Conservation (phyloP, 495 filamentous ascomycete species). For the Lasiosphaeris hirsuta region DNA sequence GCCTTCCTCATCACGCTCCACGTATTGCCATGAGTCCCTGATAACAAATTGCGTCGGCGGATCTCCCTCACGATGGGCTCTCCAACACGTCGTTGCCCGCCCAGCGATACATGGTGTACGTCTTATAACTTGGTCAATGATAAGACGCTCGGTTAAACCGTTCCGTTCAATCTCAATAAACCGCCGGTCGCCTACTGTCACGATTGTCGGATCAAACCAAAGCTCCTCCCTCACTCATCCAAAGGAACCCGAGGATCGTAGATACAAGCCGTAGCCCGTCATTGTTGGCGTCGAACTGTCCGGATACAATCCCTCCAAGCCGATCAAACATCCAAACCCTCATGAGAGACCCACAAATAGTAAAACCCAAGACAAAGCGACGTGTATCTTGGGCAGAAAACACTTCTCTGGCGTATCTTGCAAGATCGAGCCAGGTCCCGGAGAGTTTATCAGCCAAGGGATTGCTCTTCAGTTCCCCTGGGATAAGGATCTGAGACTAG, state of each 20-base stretch:
- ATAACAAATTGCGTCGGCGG: constrained; percentile 37
- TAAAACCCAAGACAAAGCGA: constrained; percentile 48
- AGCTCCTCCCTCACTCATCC: constrained; percentile 45
- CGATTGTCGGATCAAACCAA: constrained; percentile 47
- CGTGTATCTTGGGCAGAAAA: constrained; percentile 43
- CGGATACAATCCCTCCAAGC: constrained; percentile 44
- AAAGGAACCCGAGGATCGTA: constrained; percentile 46
- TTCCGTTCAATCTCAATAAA: constrained; percentile 36
- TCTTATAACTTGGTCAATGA: constrained; percentile 44
- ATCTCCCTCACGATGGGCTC: constrained; percentile 39
- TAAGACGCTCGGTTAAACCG: constrained; percentile 37
- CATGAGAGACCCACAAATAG: constrained; percentile 37
- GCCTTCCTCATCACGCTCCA: constrained; percentile 45
- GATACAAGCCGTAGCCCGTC: constrained; percentile 45
- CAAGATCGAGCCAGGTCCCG: constrained; percentile 40
- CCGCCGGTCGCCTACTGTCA: constrained; percentile 27
- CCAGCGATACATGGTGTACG: constrained; percentile 35
- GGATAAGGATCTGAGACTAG: constrained; percentile 47
- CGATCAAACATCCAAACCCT: constrained; percentile 46
- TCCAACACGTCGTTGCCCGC: constrained; percentile 47
- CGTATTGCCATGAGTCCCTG: constrained; percentile 51
- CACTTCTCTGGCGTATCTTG: constrained; percentile 44
- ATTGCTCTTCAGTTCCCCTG: constrained; percentile 49
- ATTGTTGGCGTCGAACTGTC: constrained; percentile 46
- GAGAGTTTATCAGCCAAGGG: constrained; percentile 33